phyloP scores from a whole-genome alignment of 768 basidiomycete genomes.

The Steccherinum ochraceum region DNA sequence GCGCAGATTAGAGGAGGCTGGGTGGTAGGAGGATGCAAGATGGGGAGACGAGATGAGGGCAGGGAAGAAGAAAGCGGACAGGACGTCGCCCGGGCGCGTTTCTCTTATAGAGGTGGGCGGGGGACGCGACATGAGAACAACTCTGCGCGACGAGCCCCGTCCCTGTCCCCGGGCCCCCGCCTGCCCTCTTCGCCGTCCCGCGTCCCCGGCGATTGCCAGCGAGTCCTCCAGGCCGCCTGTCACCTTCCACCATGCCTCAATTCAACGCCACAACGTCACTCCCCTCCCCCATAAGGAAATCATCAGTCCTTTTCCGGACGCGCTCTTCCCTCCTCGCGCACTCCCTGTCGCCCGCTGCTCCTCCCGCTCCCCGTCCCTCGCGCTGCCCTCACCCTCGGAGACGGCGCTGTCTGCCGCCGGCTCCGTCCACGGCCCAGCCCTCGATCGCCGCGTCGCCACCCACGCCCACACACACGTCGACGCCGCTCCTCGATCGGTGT shows the following conservation, averaged over 20 bases:
- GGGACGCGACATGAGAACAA: neutral
- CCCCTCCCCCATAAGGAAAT: neutral
- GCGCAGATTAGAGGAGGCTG: neutral
- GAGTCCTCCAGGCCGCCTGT: neutral
- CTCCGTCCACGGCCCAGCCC: neutral
- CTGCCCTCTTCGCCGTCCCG: neutral
- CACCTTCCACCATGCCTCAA: neutral
- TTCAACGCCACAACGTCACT: neutral
- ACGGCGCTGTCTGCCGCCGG: neutral
- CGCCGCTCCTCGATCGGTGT: too few relatives aligned
- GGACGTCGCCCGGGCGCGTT: neutral
- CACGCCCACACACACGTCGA: too few relatives aligned
- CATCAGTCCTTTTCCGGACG: neutral
- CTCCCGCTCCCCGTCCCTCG: neutral
- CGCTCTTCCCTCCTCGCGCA: neutral
- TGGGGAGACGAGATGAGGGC: neutral
- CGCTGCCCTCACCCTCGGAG: neutral
- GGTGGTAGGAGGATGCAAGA: neutral
- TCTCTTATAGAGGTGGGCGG: neutral
- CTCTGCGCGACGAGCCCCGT: neutral
- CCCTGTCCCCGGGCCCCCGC: too few relatives aligned
- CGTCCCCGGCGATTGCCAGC: neutral
- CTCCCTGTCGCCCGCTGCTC: neutral
- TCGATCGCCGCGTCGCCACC: neutral
- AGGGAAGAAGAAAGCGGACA: neutral